phyloP scores from a whole-genome alignment of 495 filamentous ascomycete species.

The Penicillium flavigenum region DNA sequence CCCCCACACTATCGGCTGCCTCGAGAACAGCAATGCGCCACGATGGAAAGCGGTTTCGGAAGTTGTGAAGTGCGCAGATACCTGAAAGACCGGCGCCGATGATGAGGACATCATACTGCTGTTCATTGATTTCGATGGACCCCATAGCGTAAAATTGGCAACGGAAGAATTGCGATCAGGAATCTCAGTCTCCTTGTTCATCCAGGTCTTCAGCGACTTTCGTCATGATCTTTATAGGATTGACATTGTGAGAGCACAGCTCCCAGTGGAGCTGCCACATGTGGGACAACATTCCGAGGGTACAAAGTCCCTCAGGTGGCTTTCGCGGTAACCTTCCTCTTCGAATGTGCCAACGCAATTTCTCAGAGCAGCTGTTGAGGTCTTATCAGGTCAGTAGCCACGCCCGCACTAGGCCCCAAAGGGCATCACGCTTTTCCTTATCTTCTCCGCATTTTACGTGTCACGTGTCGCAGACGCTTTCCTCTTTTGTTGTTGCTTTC shows the following conservation, averaged over 20 bases:
- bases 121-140: constrained; percentile 3
- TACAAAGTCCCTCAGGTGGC: not conserved
- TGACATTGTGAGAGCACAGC: not conserved
- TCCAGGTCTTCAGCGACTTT: not conserved
- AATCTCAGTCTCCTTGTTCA: not conserved
- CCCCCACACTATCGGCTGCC: constrained; percentile 47
- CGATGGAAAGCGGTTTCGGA: constrained; percentile 44
- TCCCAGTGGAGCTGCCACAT: not conserved
- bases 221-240: constrained; percentile 5
- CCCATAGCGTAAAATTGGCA: constrained; percentile 6
- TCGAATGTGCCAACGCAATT: not conserved
- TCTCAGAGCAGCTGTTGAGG: not conserved
- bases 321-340: constrained; percentile 2
- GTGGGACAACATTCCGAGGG: not conserved
- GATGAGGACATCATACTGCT: constrained; percentile 44
- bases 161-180: not conserved
- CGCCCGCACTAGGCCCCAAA: not conserved
- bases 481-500: not conserved
- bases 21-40: constrained; percentile 45
- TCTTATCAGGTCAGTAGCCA: not conserved
- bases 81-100: constrained; percentile 55
- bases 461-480: constrained; percentile 8
- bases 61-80: constrained; percentile 40
- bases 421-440: not conserved
- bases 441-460: constrained; percentile 1